Conservation (phyloP, 805 yeast genomes). For the Starmerella sp. region DNA sequence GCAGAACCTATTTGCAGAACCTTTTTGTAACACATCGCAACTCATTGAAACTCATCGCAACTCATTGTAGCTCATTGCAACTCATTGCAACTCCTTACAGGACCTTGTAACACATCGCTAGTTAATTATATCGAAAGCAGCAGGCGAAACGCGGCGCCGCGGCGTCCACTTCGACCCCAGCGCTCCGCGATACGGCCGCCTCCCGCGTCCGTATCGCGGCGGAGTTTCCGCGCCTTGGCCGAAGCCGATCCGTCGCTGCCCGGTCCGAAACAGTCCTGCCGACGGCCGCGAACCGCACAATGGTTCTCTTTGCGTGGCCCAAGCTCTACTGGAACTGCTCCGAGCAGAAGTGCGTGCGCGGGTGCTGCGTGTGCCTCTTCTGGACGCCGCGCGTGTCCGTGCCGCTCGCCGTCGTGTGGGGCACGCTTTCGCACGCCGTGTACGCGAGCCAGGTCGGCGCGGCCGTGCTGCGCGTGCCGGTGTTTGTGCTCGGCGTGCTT, state of each 20-base stretch:
- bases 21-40: no score
- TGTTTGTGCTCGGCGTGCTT: slow-evolving; percentile 17
- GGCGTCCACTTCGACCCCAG: neutral
- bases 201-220: neutral
- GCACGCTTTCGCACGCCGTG: slow-evolving; percentile 19
- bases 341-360: neutral
- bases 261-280: neutral
- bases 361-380: slow-evolving; percentile 14
- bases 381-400: slow-evolving; percentile 29
- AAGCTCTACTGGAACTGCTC: slow-evolving; percentile 1
- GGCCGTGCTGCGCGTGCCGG: slow-evolving; percentile 1
- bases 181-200: neutral
- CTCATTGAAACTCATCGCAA: no score
- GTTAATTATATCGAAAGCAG: no score
- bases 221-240: neutral
- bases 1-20: no score
- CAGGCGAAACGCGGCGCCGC: no score
- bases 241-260: neutral
- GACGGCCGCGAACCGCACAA: neutral
- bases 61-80: no score
- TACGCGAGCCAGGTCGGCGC: slow-evolving; percentile 17
- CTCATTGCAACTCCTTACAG: no score
- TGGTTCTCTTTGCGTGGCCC: neutral
- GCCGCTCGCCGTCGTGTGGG: slow-evolving; percentile 28
- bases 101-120: no score